Conservation (phyloP, 306 rosid species). For the Begonia loranthoides region DNA sequence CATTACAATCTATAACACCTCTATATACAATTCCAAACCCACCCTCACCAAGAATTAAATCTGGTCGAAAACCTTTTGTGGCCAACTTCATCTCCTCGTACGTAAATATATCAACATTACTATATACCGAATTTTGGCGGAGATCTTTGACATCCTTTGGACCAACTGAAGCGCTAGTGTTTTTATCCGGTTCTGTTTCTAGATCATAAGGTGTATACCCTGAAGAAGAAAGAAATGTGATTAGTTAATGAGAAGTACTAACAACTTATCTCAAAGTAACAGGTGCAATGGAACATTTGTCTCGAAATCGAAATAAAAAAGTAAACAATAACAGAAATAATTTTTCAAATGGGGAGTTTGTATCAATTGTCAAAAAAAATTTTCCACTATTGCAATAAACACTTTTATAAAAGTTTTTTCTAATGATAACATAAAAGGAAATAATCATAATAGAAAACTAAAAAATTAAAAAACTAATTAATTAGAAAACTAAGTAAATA, state of each 20-base stretch:
- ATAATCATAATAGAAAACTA: too few species aligned
- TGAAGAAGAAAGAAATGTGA: not conserved
- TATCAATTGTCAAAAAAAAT: too few species aligned
- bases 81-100: conserved; percentile 63
- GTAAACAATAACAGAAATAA: too few species aligned
- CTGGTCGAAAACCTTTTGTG: conserved; percentile 74
- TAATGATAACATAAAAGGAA: too few species aligned
- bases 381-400: too few species aligned
- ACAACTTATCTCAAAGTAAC: not conserved
- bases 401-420: too few species aligned
- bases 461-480: too few species aligned
- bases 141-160: conserved; percentile 62
- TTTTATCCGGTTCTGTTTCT: conserved; percentile 8
- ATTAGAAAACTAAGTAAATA: too few species aligned
- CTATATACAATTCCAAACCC: conserved; percentile 95
- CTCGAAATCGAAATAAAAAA: not conserved
- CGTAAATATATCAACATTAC: conserved; percentile 57
- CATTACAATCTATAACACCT: conserved; percentile 64
- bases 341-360: too few species aligned
- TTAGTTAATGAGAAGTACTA: not conserved
- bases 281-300: not conserved
- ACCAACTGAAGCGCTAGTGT: conserved; percentile 12
- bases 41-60: conserved; percentile 81
- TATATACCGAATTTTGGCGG: conserved; percentile 47
- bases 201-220: not conserved